phyloP scores from a whole-genome alignment of 192 early-diverging fungal species.

The Linnemannia zychae region DNA sequence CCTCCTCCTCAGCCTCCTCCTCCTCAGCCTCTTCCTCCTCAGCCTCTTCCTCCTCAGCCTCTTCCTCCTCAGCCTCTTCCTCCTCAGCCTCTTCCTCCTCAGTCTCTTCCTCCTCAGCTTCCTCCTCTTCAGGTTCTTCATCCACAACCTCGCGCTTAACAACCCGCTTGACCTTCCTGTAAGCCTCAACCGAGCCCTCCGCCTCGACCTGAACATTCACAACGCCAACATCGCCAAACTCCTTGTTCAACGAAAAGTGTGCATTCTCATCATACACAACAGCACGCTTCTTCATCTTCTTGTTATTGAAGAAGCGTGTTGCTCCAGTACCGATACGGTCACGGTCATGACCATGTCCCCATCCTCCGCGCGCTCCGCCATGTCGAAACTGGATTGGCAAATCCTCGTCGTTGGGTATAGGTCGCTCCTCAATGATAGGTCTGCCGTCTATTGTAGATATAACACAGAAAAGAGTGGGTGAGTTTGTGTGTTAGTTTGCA shows the following conservation, averaged over 20 bases:
- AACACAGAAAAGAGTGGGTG: neutral
- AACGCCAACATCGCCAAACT: constrained; percentile 3
- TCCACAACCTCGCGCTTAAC: neutral
- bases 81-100: neutral
- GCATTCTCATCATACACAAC: constrained; percentile 21
- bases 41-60: neutral
- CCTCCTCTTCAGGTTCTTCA: neutral
- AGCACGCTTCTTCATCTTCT: neutral
- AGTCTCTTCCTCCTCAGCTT: constrained; percentile 5
- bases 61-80: neutral
- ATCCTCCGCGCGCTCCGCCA: constrained; percentile 39
- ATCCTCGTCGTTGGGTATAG: neutral
- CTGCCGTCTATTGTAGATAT: neutral
- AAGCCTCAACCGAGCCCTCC: neutral
- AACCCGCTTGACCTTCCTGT: neutral
- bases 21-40: neutral
- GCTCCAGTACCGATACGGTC: neutral
- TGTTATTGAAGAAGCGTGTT: neutral
- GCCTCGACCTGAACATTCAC: neutral
- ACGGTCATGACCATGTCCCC: constrained; percentile 5
- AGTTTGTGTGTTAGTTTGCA: neutral
- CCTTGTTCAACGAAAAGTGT: constrained; percentile 6
- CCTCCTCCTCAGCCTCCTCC: constrained; percentile 10
- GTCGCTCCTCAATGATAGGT: neutral
- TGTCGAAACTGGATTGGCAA: constrained; percentile 26